Evolutionary conservation across 371 early-diverging fungal genomes (phyloP), one percentile per base, ranked within the genome.

Genomic region (Massospora cicadina): DNA sequence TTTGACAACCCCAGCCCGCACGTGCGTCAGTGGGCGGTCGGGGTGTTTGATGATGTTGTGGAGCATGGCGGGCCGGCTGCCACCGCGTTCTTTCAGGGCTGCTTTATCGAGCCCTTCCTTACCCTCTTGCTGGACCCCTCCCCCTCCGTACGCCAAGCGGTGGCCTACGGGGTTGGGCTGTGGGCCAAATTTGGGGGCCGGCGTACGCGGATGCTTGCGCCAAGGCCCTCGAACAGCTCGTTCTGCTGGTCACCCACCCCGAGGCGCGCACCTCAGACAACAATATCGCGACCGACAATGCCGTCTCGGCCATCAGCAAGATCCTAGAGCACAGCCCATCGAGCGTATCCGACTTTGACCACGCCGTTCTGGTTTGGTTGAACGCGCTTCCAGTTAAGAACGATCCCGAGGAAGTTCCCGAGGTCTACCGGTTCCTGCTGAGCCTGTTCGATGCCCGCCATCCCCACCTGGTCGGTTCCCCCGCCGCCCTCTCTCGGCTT

Each of bases 151-250:
- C 84, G 93, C 32, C 96, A 97, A 77, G 86, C 93, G 12, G 87
- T 92, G 26, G 86, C 89, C 17, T 97, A 90, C 72, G 95, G 95
- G 68, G 75, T 92, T 54, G 96, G 96, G 65, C 77, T 92, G 7
- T 81, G 84, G 68, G 95, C 89, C 33, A 79, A 88, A 71, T 82
- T 79, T 63, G 95, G 91, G 63, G 93, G 91, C 77, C 79, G 28
- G 76, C 79, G 43, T 90, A 86, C 68, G 79, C 81, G 0, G 84
- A 81, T 65, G 82, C 79, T 30, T 81, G 85, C 60, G 7, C 54
- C 32, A 73, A 77, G 33, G 78, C 83, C 27, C 71, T 90, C 65
- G 80, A 79, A 0, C 77, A 71, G 17, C 70, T 91, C 65, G 80
- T 90, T 65, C 78, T 71, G 53, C 70, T 83, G 31, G 78, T 92